A percentile compares a stretch with the other conserved stretches of the same genome.
These are phyloP conservation scores for Malassezia vespertilionis DNA, from an alignment of 1,284 basidiomycete species.

Conservation along the genomic window DNA sequence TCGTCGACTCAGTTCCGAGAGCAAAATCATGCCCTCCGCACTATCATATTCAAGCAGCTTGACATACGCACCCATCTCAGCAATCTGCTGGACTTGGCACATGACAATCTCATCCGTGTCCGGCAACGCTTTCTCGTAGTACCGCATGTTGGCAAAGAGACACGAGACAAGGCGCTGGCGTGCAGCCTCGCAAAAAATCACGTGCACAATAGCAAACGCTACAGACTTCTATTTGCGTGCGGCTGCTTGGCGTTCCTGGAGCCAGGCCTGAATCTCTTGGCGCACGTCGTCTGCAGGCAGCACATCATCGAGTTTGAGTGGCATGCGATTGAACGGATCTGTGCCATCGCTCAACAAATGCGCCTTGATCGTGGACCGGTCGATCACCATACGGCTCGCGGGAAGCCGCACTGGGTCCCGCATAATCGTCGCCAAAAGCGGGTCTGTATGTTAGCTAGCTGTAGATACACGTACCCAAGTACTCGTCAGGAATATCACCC, in stretches of 20 bases:
- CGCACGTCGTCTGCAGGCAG: constrained; percentile 31
- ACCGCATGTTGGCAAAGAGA: constrained; percentile 32
- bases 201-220: too few species aligned
- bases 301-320: constrained; percentile 49
- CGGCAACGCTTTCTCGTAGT: constrained; percentile 45
- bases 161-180: too few species aligned
- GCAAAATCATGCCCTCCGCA: constrained; percentile 97
- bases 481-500: constrained; percentile 90
- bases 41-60: constrained; percentile 97
- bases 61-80: constrained; percentile 99
- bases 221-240: too few species aligned
- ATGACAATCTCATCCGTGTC: constrained; percentile 89
- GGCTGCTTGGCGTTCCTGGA: constrained; percentile 22
- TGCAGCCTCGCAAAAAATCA: too few species aligned
- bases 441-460: constrained; percentile 55
- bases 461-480: constrained; percentile 50
- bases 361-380: constrained; percentile 87
- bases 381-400: constrained; percentile 67
- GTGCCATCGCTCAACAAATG: constrained; percentile 80
- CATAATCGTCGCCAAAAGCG: constrained; percentile 88
- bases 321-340: constrained; percentile 50
- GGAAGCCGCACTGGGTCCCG: constrained; percentile 86
- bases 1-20: constrained; percentile 88
- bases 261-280: constrained; percentile 31
- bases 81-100: constrained; percentile 97